These are phyloP conservation scores for Candida qinlingensis DNA, from an alignment of 805 yeast species.

Conservation along the genomic window DNA sequence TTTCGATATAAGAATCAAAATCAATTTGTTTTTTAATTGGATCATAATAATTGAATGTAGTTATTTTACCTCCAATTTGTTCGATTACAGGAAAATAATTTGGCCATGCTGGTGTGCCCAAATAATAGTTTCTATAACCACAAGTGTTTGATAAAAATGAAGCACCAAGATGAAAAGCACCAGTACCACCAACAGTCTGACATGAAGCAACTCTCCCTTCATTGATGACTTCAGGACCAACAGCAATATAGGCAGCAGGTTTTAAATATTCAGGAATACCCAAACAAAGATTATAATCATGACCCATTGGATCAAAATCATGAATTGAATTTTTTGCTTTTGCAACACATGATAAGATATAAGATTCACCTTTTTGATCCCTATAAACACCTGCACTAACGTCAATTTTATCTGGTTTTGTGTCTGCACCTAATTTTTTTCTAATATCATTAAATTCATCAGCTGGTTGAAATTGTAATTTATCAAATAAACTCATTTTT, in stretches of 20 bases:
- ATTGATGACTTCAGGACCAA: neutral
- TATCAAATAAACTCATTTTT: neutral
- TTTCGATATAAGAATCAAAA: conserved; percentile 51
- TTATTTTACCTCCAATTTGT: conserved; percentile 59
- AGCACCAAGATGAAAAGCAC: conserved; percentile 85
- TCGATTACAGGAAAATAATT: conserved; percentile 83
- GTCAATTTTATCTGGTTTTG: neutral
- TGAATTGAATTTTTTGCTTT: neutral
- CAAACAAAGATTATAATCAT: neutral
- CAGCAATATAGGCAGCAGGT: neutral
- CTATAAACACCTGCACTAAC: neutral
- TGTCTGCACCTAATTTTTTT: neutral
- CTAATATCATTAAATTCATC: neutral
- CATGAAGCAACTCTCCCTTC: conserved; percentile 48
- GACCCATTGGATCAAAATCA: neutral
- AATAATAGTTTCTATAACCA: conserved; percentile 44
- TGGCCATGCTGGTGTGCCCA: conserved; percentile 93
- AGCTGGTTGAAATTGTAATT: neutral
- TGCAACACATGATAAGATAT: neutral
- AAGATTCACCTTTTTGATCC: neutral
- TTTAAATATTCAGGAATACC: neutral
- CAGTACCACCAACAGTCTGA: conserved; percentile 83
- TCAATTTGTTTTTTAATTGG: conserved; percentile 62
- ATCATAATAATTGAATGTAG: conserved; percentile 83
- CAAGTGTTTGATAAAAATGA: conserved; percentile 30